Conservation (phyloP, 768 basidiomycete species). For the Psilocybe cubensis region DNA sequence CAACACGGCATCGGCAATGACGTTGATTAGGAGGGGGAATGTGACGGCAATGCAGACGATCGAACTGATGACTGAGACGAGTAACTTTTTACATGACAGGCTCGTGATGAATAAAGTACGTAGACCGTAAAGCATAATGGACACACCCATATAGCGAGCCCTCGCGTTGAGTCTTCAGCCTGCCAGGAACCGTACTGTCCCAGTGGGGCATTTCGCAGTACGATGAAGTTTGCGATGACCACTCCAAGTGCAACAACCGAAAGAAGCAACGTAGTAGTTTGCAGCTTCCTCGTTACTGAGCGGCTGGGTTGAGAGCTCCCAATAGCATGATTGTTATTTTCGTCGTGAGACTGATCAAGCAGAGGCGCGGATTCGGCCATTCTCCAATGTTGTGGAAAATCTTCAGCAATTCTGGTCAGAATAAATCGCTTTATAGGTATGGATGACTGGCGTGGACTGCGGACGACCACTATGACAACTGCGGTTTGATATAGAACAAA, state of each 20-base stretch:
- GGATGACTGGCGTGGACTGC: neutral
- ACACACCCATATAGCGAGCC: neutral
- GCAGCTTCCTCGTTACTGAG: neutral
- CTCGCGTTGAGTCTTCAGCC: neutral
- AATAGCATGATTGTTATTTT: neutral
- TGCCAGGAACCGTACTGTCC: neutral
- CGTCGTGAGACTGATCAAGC: neutral
- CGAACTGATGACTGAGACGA: neutral
- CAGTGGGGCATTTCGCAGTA: neutral
- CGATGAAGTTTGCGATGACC: neutral
- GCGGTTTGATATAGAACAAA: neutral
- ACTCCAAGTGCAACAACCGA: neutral
- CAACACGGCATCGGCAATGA: conserved; percentile 6
- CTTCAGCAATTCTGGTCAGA: neutral
- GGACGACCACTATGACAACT: neutral
- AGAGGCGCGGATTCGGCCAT: conserved; percentile 16
- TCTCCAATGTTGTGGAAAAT: neutral
- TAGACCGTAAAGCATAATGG: neutral
- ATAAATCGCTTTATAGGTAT: neutral
- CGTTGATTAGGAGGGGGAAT: conserved; percentile 5
- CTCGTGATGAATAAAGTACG: neutral
- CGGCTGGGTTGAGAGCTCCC: neutral
- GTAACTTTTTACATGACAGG: neutral
- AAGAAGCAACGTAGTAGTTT: neutral
- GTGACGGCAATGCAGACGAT: neutral